Base-by-base conservation (phyloP, 2,329 filamentous ascomycete genomes). In the Seiridium cupressi region DNA sequence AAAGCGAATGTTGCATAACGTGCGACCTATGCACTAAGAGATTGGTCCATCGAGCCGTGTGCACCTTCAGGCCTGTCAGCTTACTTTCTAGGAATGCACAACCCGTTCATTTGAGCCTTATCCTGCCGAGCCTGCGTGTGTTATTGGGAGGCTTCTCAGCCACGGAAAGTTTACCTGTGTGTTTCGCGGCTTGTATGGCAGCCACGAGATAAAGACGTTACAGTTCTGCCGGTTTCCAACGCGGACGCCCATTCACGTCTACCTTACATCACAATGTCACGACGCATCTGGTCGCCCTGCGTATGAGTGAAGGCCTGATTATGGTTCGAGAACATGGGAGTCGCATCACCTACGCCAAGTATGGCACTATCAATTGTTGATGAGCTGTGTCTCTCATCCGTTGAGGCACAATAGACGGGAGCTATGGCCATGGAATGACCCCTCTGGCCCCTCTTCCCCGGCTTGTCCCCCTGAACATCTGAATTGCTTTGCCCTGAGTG, bases 1-100 rank as follows among this genome's bases (percentile, higher is more conserved):
- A 55, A 55, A 55, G 8, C 38, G n/a, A 55, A 55, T 42, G 51
- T 18, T 55, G 51, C 51, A 55, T 55, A 31, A 55, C 32, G 35
- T 53, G 32, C 10, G 10, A 53, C 31, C 32, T 36, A 53, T 53
- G 49, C 38, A 42, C 13, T 42, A 42, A 42, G 13, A 13, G 38
- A 42, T 42, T 42, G 38, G 38, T 42, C 9, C n/a, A 49, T 31
- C 46, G 46, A 49, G 31, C 46, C 46, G 46, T 49, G 46, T 18
- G 7, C 38, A 42, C 7, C 38, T 7, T 26, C 18, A 26, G 18
- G 18, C 18, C 18, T 26, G 18, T 26, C 38, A 42, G 38, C 38
- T 42, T 42, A 42, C 38, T 42, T 42, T 42, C 7, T 13, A 13
- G 38, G 7, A 42, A 13, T 13, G 38, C 38, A 42, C 13, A 42